Evolutionary conservation across 2,329 filamentous ascomycete species (phyloP), one percentile per base, ranked within the genome.

Genomic region (Neopestalotiopsis rosae): DNA sequence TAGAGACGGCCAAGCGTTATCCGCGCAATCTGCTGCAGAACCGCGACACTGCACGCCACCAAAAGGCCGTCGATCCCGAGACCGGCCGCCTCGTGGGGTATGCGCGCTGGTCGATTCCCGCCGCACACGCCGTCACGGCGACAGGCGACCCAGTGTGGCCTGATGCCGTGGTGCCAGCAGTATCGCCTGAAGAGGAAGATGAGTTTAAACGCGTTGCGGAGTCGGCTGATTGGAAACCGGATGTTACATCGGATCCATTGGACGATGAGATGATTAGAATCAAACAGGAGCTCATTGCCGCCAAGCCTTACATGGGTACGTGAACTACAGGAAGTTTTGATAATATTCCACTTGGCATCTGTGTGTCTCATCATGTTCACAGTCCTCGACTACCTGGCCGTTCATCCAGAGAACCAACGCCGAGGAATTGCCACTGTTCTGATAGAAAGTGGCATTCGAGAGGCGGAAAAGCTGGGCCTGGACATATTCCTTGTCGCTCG

Each of bases 301-400:
- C n/a, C 40, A 67, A 63, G 13, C 5, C 13, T 34, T 67, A 67
- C 34, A 62, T 67, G 58, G 5, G 59, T 67, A 56, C 20, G 66
- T 63, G 13, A 6, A 49, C 14, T 38, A 1, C 17, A 10, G 30
- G 24, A 9, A 17, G 12, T 52, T 45, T 20, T 17, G 9, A 49
- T 24, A 5, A 6, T 2, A 10, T 10, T 5, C 34, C 34, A 38
- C 10, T 38, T 6, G 17, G 0, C n/a, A 38, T 30, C 3, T 24
- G 32, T 28, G 17, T 12, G 24, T 40, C 66, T 67, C 9, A 63
- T 42, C 34, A 34, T 30, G 20, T 28, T 32, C 24, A 4, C 38
- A 76, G 69, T 62, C 6, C 73, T 78, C 5, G 75, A 77, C 10
- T 78, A 74, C 63, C 59, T 78, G 28, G 76, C 76, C 17, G 76